These are phyloP conservation scores for Neurospora sp. DNA, from an alignment of 495 filamentous ascomycete species.

Conservation along the genomic window DNA sequence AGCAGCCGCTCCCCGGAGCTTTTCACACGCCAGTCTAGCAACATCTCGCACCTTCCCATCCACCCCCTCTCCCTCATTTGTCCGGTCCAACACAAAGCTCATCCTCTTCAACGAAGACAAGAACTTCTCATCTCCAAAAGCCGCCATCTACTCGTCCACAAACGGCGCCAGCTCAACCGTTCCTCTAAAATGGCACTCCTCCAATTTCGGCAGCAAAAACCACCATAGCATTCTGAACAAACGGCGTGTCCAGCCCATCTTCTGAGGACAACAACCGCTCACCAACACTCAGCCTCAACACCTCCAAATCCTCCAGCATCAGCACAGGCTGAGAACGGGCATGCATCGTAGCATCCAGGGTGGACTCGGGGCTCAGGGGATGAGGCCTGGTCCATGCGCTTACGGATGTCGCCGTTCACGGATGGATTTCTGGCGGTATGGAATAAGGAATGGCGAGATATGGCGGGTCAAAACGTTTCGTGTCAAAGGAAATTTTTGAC, in stretches of 20 bases:
- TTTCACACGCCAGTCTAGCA: neutral
- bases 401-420: too few relatives aligned
- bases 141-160: neutral
- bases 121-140: neutral
- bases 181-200: neutral
- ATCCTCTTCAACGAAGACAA: neutral
- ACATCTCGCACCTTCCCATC: neutral
- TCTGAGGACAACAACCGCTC: neutral
- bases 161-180: neutral
- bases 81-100: neutral
- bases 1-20: neutral
- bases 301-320: too few relatives aligned
- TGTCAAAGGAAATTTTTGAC: too few relatives aligned
- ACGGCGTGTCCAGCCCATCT: neutral
- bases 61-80: neutral
- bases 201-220: neutral
- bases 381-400: too few relatives aligned
- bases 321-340: too few relatives aligned
- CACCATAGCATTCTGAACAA: neutral
- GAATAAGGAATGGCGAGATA: too few relatives aligned
- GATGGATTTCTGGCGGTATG: too few relatives aligned
- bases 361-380: too few relatives aligned
- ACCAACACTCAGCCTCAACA: neutral
- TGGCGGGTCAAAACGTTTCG: too few relatives aligned
- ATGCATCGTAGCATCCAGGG: too few relatives aligned